Conservation (phyloP, 768 basidiomycete genomes). For the Amanita polypyramis region DNA sequence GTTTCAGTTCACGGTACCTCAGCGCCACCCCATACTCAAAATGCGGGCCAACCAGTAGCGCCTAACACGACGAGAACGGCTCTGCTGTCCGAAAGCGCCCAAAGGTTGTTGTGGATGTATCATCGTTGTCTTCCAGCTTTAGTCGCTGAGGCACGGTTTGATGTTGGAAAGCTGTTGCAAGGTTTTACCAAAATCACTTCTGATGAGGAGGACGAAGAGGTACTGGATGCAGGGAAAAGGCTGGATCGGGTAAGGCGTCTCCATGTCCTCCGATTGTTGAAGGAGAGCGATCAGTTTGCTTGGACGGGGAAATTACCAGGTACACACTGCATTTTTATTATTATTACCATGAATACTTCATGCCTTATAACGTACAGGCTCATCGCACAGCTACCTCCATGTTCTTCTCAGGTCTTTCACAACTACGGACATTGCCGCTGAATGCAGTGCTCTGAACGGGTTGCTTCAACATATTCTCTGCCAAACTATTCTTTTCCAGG, state of each 20-base stretch:
- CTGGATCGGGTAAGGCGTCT: constrained; percentile 52
- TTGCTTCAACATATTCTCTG: constrained; percentile 61
- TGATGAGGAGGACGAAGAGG: constrained; percentile 6
- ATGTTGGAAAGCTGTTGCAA: constrained; percentile 69
- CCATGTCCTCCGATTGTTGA: constrained; percentile 68
- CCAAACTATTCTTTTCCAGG: constrained; percentile 71
- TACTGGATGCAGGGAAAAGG: constrained; percentile 17
- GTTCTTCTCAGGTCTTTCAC: constrained; percentile 61
- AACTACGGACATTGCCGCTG: constrained; percentile 36
- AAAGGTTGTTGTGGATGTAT: constrained; percentile 79
- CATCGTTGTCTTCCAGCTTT: constrained; percentile 65
- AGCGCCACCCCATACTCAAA: constrained; percentile 2
- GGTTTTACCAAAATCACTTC: constrained; percentile 20
- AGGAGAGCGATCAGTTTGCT: constrained; percentile 66
- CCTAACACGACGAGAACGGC: constrained; percentile 33
- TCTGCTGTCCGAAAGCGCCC: constrained; percentile 69
- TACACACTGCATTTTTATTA: too few relatives aligned
- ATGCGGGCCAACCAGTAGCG: background rate
- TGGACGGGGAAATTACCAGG: constrained; percentile 56
- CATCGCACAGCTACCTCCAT: constrained; percentile 57
- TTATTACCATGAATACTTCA: too few relatives aligned
- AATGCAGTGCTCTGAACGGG: constrained; percentile 32
- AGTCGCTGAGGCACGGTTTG: constrained; percentile 74
- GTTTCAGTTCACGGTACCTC: constrained; percentile 1
- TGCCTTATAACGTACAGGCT: too few relatives aligned